Conservation (phyloP, 371 early-diverging fungal species). For the Mucor ambiguus region DNA sequence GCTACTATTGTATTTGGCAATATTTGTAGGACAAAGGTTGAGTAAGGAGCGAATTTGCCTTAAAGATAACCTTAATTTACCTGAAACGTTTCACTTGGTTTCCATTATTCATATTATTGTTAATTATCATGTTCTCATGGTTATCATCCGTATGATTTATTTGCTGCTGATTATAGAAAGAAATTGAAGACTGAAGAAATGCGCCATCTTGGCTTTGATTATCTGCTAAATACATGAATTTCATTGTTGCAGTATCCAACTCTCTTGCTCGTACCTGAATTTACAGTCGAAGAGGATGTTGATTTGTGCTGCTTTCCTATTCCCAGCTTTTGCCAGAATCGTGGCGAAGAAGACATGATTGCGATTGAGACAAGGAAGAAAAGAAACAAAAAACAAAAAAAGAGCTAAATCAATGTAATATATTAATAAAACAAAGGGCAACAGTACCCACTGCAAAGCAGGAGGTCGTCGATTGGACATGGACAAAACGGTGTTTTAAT, state of each 20-base stretch:
- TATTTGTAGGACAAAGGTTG: conserved; percentile 1
- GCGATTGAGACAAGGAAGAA: not conserved
- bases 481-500: not conserved
- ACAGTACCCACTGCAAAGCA: not conserved
- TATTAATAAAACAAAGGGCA: not conserved
- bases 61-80: conserved; percentile 10
- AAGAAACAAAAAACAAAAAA: conserved; percentile 1
- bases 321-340: conserved; percentile 48
- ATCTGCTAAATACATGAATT: not conserved
- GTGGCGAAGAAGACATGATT: conserved; percentile 26
- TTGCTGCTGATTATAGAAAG: conserved; percentile 5
- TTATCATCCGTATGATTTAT: not conserved
- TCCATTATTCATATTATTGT: conserved; percentile 5
- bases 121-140: not conserved
- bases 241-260: not conserved
- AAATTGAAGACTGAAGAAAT: conserved; percentile 9
- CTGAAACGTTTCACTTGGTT: conserved; percentile 30
- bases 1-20: conserved; percentile 5
- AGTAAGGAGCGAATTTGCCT: not conserved
- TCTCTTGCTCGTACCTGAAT: conserved; percentile 1
- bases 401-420: not conserved
- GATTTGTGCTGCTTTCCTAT: conserved; percentile 34
- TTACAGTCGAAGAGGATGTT: not conserved
- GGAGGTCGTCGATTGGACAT: conserved; percentile 8
- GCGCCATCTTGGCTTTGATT: not conserved